Conservation (phyloP, 768 basidiomycete species). For the Phylloporus rhodoxanthus region DNA sequence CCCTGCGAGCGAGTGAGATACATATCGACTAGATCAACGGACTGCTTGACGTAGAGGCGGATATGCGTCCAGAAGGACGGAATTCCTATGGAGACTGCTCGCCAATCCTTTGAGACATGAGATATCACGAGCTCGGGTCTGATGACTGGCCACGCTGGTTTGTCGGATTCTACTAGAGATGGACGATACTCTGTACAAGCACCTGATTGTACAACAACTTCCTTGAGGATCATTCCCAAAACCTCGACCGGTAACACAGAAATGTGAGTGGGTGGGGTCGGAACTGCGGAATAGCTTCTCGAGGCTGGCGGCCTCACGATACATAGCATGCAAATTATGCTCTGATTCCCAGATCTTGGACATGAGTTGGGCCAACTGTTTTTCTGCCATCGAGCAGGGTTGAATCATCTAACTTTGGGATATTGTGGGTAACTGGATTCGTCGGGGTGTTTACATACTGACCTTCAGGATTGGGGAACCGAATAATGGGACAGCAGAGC, state of each 20-base stretch:
- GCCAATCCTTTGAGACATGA: slow-evolving; percentile 40
- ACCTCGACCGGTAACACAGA: slow-evolving; percentile 26
- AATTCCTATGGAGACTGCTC: slow-evolving; percentile 33
- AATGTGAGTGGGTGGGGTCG: neutral
- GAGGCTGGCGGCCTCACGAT: slow-evolving; percentile 13
- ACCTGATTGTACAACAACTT: slow-evolving; percentile 10
- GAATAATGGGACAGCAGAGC: neutral
- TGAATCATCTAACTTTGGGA: slow-evolving; percentile 7
- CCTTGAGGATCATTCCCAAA: slow-evolving; percentile 23
- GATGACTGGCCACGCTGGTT: slow-evolving; percentile 5
- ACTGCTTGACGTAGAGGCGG: slow-evolving; percentile 23
- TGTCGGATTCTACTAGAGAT: slow-evolving; percentile 1
- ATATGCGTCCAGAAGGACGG: slow-evolving; percentile 38
- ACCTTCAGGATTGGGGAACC: slow-evolving; percentile 6
- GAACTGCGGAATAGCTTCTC: slow-evolving; percentile 5
- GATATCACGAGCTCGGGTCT: slow-evolving; percentile 34
- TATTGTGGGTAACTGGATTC: neutral
- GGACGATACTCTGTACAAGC: neutral
- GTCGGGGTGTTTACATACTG: neutral
- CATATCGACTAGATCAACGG: slow-evolving; percentile 21
- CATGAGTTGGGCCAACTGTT: slow-evolving; percentile 17
- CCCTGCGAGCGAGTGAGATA: slow-evolving; percentile 26
- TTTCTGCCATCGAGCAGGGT: slow-evolving; percentile 3
- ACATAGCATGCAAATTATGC: slow-evolving; percentile 15
- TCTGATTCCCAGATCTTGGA: slow-evolving; percentile 18